Conservation (phyloP, 768 basidiomycete species). For the Lactarius trivialis region DNA sequence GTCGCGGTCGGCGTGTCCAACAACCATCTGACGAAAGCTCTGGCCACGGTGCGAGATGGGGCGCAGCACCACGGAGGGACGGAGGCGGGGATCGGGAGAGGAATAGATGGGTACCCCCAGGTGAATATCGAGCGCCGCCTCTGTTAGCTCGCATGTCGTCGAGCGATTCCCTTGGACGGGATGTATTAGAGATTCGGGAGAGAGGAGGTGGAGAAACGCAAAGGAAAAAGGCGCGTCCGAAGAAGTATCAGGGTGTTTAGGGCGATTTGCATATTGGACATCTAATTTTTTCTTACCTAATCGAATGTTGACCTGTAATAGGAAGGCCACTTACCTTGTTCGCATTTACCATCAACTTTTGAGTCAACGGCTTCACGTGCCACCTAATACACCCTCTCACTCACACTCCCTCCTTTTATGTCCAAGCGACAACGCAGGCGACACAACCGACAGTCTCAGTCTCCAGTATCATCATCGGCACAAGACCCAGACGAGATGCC, state of each 20-base stretch:
- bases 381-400: not conserved
- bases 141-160: conserved; percentile 18
- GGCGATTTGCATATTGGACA: not conserved
- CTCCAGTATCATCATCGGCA: not conserved
- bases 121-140: conserved; percentile 11
- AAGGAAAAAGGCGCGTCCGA: conserved; percentile 13
- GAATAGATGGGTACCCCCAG: conserved; percentile 4
- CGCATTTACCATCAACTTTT: not conserved
- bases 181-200: not conserved
- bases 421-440: conserved; percentile 1
- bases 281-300: not conserved
- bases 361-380: not conserved
- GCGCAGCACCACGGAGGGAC: not conserved
- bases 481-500: not conserved
- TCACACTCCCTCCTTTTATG: not conserved
- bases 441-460: not conserved
- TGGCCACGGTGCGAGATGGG: conserved; percentile 1
- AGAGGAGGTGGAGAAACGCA: conserved; percentile 1
- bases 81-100: conserved; percentile 3
- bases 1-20: conserved; percentile 11
- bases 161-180: not conserved
- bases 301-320: not conserved
- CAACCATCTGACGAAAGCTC: conserved; percentile 2
- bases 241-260: conserved; percentile 13
- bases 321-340: conserved; percentile 1